Conservation (phyloP, 1,284 basidiomycete species). For the Amylostereum areolatum region DNA sequence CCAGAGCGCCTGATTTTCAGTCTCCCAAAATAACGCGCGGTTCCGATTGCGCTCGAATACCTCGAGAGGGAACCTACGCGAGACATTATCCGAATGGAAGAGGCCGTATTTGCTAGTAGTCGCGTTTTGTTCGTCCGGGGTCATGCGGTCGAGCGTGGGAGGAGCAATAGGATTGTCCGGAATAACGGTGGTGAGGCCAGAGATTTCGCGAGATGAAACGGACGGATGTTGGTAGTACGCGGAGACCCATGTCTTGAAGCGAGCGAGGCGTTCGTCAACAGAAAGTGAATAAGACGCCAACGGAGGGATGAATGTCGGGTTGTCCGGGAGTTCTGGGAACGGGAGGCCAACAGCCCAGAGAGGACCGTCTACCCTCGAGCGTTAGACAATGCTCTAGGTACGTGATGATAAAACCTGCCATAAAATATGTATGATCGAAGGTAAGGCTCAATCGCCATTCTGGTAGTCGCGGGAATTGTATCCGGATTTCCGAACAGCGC, state of each 20-base stretch:
- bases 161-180: neutral
- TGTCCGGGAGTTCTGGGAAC: too few species aligned
- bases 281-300: constrained; percentile 1
- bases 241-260: constrained; percentile 8
- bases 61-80: neutral
- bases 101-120: constrained; percentile 4
- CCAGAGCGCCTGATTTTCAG: neutral
- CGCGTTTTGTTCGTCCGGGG: constrained; percentile 8
- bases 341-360: constrained; percentile 7
- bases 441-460: constrained; percentile 8
- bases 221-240: constrained; percentile 11
- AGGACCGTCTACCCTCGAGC: constrained; percentile 8
- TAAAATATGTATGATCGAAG: constrained; percentile 10
- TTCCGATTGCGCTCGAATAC: constrained; percentile 6
- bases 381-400: neutral
- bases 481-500: constrained; percentile 8
- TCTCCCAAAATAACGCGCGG: constrained; percentile 9
- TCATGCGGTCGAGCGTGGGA: constrained; percentile 6
- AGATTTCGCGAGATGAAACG: constrained; percentile 5
- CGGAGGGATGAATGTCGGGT: neutral
- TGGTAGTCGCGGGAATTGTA: constrained; percentile 3
- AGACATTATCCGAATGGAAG: constrained; percentile 3
- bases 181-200: constrained; percentile 3
- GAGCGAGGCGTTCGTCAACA: constrained; percentile 2
- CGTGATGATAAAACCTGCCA: constrained; percentile 5